These are phyloP conservation scores for Hymenoscyphus fructigenus DNA, from an alignment of 2,329 filamentous ascomycete species.

Conservation along the genomic window DNA sequence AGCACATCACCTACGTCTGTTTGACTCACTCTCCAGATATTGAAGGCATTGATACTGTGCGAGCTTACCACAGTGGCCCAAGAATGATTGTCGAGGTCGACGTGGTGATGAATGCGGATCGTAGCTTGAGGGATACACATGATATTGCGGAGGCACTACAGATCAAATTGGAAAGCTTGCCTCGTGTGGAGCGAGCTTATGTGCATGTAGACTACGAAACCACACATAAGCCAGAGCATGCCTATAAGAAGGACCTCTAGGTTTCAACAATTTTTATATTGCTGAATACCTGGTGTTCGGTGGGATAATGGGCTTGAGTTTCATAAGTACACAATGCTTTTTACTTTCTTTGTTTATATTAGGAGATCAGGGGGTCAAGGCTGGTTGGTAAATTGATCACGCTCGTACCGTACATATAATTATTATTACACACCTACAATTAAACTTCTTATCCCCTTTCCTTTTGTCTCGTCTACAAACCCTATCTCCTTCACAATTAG, in stretches of 20 bases:
- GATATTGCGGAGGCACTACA: slow-evolving; percentile 93
- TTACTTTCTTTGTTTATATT: too few species aligned
- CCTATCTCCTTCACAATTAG: too few species aligned
- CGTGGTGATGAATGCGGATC: slow-evolving; percentile 82
- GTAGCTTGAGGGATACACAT: slow-evolving; percentile 75
- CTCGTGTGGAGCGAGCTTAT: slow-evolving; percentile 89
- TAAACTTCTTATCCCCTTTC: too few species aligned
- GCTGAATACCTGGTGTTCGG: too few species aligned
- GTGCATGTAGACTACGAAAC: slow-evolving; percentile 98
- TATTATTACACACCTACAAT: too few species aligned
- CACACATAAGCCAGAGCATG: slow-evolving; percentile 86
- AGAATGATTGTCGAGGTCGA: slow-evolving; percentile 94
- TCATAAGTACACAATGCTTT: too few species aligned
- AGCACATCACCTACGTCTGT: slow-evolving; percentile 94
- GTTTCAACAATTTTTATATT: background rate
- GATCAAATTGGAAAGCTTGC: slow-evolving; percentile 87
- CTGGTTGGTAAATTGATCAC: too few species aligned
- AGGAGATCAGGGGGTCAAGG: too few species aligned
- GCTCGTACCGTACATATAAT: too few species aligned
- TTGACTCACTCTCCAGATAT: slow-evolving; percentile 86
- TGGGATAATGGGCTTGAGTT: too few species aligned
- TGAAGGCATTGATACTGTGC: slow-evolving; percentile 87
- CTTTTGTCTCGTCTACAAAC: too few species aligned
- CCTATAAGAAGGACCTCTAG: slow-evolving; percentile 60
- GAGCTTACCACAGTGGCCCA: slow-evolving; percentile 87